Base-by-base conservation (phyloP, 441 rosid genomes). In the Breynia disticha region DNA sequence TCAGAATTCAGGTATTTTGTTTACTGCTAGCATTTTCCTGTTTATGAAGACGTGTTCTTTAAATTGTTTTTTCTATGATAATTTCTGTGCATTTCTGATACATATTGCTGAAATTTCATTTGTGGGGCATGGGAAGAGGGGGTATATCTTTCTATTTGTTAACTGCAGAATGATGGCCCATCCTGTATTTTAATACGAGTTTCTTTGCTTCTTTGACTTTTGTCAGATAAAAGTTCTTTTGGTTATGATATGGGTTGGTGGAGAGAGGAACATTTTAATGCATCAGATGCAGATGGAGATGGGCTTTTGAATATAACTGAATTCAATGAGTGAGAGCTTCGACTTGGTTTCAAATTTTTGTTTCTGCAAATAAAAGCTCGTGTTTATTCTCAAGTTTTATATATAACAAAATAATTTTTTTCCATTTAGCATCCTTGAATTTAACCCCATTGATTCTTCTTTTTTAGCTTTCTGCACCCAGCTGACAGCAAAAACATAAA, bases 201-300 rank as follows among this genome's bases (percentile, higher is more conserved):
- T 56, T 19, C 7, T 28, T 57, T n/a, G 21, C 45, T 59, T 21
- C 28, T 45, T 9, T 43, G 21, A 28, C 41, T 48, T 45, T 44
- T 55, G 24, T 32, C 65, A 85, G 98, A 79, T 67, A 71, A 76
- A 11, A 67, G 67, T 57, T 69, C 95, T 24, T 79, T 78, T 71
- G 87, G 86, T 47, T 72, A 76, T 71, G 84, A 86, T 16, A 93
- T 88, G 91, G 98, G 96, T 52, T 93, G 98, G 97, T 88, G 97
- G 98, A 88, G 76, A 70, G 87, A 79, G 70, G 95, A 84, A 66
- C 97, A 93, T 75, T 93, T 93, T 53, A 86, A 84, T 70, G 96
- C 96, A 48, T 82, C 98, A 24, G 97, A 93, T 86, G 86, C 69
- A 15, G 77, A 86, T 76, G 96, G 93, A 71, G 95, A 93, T 81